Percentiles rank a stretch among this genome's conserved stretches.
Conservation (phyloP, 2,329 filamentous ascomycete species). For the Aspergillus alliaceus region DNA sequence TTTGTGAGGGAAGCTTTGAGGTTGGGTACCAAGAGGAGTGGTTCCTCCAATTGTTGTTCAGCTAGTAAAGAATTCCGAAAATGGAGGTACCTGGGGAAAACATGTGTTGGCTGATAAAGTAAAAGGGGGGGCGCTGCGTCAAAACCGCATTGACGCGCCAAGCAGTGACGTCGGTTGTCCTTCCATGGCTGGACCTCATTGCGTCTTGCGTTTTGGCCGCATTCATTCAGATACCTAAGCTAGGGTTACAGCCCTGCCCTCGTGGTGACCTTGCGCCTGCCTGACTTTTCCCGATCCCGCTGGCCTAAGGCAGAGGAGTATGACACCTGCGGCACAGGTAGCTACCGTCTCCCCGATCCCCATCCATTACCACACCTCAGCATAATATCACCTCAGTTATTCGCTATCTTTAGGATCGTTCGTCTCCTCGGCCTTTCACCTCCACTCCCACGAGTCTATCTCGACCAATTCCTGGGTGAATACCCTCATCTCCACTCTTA, state of each 20-base stretch:
- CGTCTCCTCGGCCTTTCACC: conserved; percentile 29
- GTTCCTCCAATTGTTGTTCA: conserved; percentile 13
- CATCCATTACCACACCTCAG: conserved; percentile 31
- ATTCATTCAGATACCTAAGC: not conserved
- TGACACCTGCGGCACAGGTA: conserved; percentile 28
- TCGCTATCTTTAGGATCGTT: conserved; percentile 30
- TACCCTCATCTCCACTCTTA: conserved; percentile 31
- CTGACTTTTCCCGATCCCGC: conserved; percentile 6
- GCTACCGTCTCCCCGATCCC: conserved; percentile 26
- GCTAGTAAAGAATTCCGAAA: not conserved
- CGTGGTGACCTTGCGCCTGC: conserved; percentile 17
- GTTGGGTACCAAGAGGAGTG: conserved; percentile 12
- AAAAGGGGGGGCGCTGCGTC: conserved; percentile 3
- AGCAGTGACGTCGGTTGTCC: conserved; percentile 29
- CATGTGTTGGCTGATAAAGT: conserved; percentile 5
- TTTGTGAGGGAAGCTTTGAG: conserved; percentile 2
- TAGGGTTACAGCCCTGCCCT: conserved; percentile 28
- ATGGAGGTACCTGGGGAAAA: conserved; percentile 15
- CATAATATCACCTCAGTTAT: conserved; percentile 34
- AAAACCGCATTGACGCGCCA: conserved; percentile 11
- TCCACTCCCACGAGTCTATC: conserved; percentile 37
- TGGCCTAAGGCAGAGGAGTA: conserved; percentile 28
- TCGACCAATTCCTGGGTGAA: conserved; percentile 32
- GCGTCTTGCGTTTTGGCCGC: not conserved
- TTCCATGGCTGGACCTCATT: not conserved